Evolutionary conservation across 805 yeast genomes (phyloP), one percentile per base, ranked within the genome.

Genomic region (Groenewaldozyma tartarivorans): DNA sequence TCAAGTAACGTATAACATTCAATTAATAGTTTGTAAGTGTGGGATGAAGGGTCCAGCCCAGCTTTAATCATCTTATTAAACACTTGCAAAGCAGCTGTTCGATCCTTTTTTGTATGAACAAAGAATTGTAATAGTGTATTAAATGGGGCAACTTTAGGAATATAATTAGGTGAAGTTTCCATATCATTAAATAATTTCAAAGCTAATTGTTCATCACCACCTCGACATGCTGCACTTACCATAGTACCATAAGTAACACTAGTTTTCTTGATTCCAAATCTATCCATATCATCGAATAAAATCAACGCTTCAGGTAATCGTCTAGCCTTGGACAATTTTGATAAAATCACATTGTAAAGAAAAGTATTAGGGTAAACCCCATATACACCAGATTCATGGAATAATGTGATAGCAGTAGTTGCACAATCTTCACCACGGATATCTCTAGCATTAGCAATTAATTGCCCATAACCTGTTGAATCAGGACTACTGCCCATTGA

Each of bases 11-110:
- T 48, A 51, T 55, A 58, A 49, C 62, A 38, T 49, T 60, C 66
- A 45, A 66, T 66, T 33, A 65, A 43, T 26, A 67, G 54, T 45
- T 58, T 59, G 51, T 65, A 67, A n/a, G 70, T 61, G 37, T 53
- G 60, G 2, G 66, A 48, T 2, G 67, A 55, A 3, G 66, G 66
- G 27, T 46, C 38, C 4, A 60, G 45, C 5, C 58, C 57, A 5
- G 43, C 31, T 15, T 30, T 33, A 9, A 54, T 41, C 43, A 66
- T 51, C 48, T 53, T 48, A 5, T 47, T 47, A 34, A 58, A 62
- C 27, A 56, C 50, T 4, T 53, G 43, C 30, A 60, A 43, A 2
- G 68, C 68, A 4, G 51, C 46, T 9, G 44, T 47, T 9, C 62
- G 52, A 41, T 65, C 62, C 5, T 49, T 42, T 36, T 50, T 49